These are phyloP conservation scores for Herpetospermum pedunculosum DNA, from an alignment of 306 rosid species.

Conservation along the genomic window DNA sequence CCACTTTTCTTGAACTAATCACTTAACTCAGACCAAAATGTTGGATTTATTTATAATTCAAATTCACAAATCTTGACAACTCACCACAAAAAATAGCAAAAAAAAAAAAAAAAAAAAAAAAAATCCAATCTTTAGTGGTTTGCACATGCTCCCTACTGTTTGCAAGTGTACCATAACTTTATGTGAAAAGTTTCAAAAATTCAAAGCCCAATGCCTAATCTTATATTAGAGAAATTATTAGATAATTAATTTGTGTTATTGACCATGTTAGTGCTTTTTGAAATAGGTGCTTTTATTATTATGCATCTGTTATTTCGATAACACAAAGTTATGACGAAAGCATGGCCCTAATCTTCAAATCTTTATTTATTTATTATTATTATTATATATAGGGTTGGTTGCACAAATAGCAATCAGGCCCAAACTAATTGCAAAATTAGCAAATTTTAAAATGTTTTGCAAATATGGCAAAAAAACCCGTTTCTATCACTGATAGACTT, in stretches of 20 bases:
- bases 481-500: too few relatives aligned
- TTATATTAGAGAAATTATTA: background rate
- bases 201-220: conserved; percentile 2
- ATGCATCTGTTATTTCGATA: conserved; percentile 3
- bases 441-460: too few relatives aligned
- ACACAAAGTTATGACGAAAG: background rate
- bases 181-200: background rate
- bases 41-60: conserved; percentile 3
- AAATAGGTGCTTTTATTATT: background rate
- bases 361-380: too few relatives aligned
- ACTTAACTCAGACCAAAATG: conserved; percentile 1
- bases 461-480: too few relatives aligned
- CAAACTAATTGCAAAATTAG: too few relatives aligned
- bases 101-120: background rate
- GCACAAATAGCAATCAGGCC: too few relatives aligned
- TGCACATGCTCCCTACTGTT: background rate
- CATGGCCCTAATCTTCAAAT: background rate
- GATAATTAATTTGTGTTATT: conserved; percentile 2
- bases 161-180: background rate
- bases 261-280: conserved; percentile 9
- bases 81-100: background rate
- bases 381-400: too few relatives aligned
- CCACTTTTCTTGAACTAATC: conserved; percentile 8
- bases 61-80: conserved; percentile 1
- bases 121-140: background rate